These are phyloP conservation scores for Alopecurus myosuroides DNA, from an alignment of 176 grass and related monocot genomes.

Conservation along the genomic window DNA sequence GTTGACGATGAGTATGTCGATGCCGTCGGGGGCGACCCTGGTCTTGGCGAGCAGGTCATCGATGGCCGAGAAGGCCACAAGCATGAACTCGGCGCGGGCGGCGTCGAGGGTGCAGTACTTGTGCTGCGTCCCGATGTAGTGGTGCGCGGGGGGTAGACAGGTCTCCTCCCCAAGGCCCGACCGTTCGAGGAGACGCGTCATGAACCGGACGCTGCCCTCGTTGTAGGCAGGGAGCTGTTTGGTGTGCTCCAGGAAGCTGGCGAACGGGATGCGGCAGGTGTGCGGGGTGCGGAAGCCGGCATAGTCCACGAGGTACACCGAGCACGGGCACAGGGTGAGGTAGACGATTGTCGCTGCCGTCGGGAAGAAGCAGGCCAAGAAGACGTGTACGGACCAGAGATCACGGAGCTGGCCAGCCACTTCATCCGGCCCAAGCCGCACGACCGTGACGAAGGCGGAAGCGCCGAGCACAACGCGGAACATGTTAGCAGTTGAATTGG, in stretches of 20 bases:
- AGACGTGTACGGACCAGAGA: neutral
- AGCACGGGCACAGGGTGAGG: slow-evolving; percentile 3
- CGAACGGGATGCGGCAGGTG: slow-evolving; percentile 37
- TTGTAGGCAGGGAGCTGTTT: neutral
- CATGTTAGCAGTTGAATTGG: neutral
- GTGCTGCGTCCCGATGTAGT: too few species aligned
- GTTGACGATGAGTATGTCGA: too few species aligned
- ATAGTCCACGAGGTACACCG: slow-evolving; percentile 51
- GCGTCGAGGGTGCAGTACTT: too few species aligned
- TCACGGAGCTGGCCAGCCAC: neutral
- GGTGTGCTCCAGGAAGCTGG: slow-evolving; percentile 37
- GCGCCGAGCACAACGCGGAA: neutral
- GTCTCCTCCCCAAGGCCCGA: too few species aligned
- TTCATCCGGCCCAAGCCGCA: neutral
- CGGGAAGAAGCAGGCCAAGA: too few species aligned
- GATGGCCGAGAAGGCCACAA: too few species aligned
- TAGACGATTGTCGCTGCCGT: neutral
- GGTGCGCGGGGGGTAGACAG: too few species aligned
- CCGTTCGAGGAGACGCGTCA: too few species aligned
- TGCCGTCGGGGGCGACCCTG: too few species aligned
- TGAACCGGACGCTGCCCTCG: too few species aligned
- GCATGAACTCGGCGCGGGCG: too few species aligned
- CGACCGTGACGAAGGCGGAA: neutral
- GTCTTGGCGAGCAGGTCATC: too few species aligned
- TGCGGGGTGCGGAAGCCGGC: slow-evolving; percentile 41